Conservation (phyloP, 2,329 filamentous ascomycete species). For the Periglandula ipomoeae region DNA sequence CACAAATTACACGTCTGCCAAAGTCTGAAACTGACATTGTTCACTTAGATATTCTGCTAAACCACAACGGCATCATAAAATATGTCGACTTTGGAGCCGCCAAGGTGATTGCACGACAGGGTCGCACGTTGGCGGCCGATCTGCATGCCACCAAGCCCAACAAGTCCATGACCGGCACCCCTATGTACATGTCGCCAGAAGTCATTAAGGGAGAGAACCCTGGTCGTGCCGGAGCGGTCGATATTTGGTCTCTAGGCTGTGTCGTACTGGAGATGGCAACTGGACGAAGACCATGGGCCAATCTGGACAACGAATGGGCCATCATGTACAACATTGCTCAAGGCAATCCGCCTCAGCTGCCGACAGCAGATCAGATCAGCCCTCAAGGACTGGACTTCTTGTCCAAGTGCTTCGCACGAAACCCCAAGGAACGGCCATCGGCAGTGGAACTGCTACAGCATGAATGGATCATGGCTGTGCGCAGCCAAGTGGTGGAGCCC, state of each 20-base stretch:
- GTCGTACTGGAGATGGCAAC: constrained; percentile 98
- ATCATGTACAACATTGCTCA: constrained; percentile 99
- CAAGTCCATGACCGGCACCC: constrained; percentile 92
- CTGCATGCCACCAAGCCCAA: constrained; percentile 56
- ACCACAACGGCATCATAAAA: constrained; percentile 97
- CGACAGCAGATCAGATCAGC: constrained; percentile 73
- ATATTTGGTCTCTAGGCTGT: constrained; percentile 94
- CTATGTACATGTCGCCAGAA: constrained; percentile 99
- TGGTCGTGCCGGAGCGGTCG: constrained; percentile 76
- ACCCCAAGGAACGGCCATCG: constrained; percentile 68
- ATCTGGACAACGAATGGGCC: constrained; percentile 96
- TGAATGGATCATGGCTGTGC: constrained; percentile 72
- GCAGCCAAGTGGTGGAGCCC: constrained; percentile 56
- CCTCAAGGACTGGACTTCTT: constrained; percentile 81
- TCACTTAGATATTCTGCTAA: constrained; percentile 72
- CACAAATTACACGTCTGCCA: background rate
- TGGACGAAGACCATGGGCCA: constrained; percentile 86
- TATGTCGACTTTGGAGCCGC: constrained; percentile 98
- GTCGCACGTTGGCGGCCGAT: constrained; percentile 66
- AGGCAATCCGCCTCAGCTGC: constrained; percentile 83
- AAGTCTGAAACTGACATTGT: constrained; percentile 10
- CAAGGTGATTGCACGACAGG: constrained; percentile 91
- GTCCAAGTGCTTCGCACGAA: constrained; percentile 73
- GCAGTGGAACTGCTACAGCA: constrained; percentile 88
- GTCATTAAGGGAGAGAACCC: constrained; percentile 85